Base-by-base conservation (phyloP, 768 basidiomycete genomes). In the Termitomyces sp. region DNA sequence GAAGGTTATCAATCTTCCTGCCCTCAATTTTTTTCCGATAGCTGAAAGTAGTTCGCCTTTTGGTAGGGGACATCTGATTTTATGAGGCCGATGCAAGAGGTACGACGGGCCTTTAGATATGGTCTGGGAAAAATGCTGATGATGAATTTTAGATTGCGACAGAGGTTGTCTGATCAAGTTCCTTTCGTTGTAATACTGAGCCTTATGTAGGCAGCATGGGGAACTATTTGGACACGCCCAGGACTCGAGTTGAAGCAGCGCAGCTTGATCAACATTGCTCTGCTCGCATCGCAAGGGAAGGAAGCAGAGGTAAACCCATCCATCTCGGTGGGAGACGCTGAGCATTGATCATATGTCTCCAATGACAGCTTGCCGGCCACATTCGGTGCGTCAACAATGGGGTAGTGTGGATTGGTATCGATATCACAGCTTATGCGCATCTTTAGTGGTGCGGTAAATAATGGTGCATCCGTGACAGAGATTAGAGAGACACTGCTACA, bases 21-120 rank as follows among this genome's bases (percentile, higher is more conserved):
- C 5, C 10, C 8, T 2, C 0, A 14, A 9, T 10, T 1, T 17
- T 33, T 4, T 38, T 30, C 9, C 6, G 6, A 6, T 3, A 31
- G 26, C 21, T 43, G 19, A 45, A 14, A 33, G 19, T 14, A 33
- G 19, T 19, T 19, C 1, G 4, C 15, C 21, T 26, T 23, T 38
- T 12, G 6, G 17, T 49, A 61, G 60, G 57, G 57, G 9, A 30
- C 56, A 14, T 75, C 76, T 2, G 75, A 76, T 10, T 77, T 78
- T 55, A 76, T 77, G 77, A 71, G 66, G 61, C 75, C 76, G 0
- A 77, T 78, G 74, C 76, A 77, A 63, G 72, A 77, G 66, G 71
- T 71, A 35, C 28, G 55, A 4, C 14, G 14, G 7, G n/a, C 23
- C 19, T 23, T 14, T 38, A 15, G 31, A 21, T 26, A 26, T 17